phyloP scores from a whole-genome alignment of 78 protist species.

The Dictyostelium purpureum region DNA sequence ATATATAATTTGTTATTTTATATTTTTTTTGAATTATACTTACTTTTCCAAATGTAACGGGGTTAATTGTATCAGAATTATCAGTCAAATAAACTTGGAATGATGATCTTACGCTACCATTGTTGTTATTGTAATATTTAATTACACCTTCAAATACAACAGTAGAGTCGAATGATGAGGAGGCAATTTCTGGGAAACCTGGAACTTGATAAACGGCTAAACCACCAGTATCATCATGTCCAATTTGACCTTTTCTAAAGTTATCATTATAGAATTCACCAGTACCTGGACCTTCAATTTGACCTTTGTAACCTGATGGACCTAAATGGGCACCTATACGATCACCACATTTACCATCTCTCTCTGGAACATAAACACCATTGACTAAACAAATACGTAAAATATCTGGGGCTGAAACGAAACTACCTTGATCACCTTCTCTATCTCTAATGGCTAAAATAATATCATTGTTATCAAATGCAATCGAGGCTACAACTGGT shows the following conservation, averaged over 20 bases:
- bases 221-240: conserved; percentile 67
- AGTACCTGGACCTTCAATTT: conserved; percentile 47
- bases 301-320: conserved; percentile 36
- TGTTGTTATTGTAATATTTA: conserved; percentile 22
- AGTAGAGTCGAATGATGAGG: conserved; percentile 1
- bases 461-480: conserved; percentile 55
- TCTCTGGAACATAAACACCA: conserved; percentile 34
- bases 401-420: conserved; percentile 40
- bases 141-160: conserved; percentile 51
- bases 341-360: conserved; percentile 55
- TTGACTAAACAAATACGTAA: conserved; percentile 6
- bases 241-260: conserved; percentile 10
- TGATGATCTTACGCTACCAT: conserved; percentile 10
- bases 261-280: conserved; percentile 70
- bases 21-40: too few relatives aligned
- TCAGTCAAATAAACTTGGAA: conserved; percentile 10
- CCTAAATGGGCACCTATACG: conserved; percentile 20
- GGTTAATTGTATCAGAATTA: background rate
- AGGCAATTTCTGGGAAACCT: conserved; percentile 53
- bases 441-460: conserved; percentile 29
- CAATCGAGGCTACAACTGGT: conserved; percentile 34
- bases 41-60: conserved; percentile 46
- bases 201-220: background rate
- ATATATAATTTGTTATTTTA: too few relatives aligned
- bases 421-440: conserved; percentile 38